Percentiles rank a stretch among this genome's conserved stretches.
These are phyloP conservation scores for Phalaenopsis aphrodite DNA, from an alignment of 106 monocot species.

Conservation along the genomic window DNA sequence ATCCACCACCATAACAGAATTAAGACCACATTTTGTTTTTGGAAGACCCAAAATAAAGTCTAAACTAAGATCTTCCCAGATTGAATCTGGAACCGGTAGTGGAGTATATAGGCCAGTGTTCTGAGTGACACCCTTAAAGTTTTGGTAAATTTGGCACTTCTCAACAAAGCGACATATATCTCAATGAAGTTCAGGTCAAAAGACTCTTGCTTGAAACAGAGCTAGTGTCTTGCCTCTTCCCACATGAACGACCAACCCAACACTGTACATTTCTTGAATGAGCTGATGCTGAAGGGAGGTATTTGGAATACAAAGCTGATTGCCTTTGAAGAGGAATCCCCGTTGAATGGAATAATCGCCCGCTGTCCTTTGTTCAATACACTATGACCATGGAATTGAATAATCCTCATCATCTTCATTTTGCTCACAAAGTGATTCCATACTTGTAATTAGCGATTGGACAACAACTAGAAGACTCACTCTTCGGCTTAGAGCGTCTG, in stretches of 20 bases:
- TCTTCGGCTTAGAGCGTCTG: too few species aligned
- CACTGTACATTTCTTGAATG: not conserved
- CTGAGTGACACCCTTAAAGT: not conserved
- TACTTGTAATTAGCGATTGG: too few species aligned
- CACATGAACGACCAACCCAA: not conserved
- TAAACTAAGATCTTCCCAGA: not conserved
- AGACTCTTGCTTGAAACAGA: not conserved
- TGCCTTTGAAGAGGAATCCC: not conserved
- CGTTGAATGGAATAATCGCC: not conserved
- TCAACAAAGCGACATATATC: not conserved
- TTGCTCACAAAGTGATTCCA: too few species aligned
- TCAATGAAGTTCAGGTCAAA: not conserved
- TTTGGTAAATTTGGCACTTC: not conserved
- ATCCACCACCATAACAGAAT: slow-evolving; percentile 5
- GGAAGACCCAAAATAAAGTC: slow-evolving; percentile 11
- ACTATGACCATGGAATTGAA: too few species aligned
- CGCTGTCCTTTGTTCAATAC: too few species aligned
- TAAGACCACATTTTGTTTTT: not conserved
- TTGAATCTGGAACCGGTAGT: not conserved
- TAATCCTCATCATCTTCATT: too few species aligned
- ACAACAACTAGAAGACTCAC: too few species aligned
- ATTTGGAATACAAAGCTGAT: not conserved
- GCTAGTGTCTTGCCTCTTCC: not conserved
- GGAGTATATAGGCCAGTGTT: not conserved
- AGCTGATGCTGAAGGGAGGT: not conserved